Conservation (phyloP, 129 eudicot genomes). For the Oenanthe sinensis region DNA sequence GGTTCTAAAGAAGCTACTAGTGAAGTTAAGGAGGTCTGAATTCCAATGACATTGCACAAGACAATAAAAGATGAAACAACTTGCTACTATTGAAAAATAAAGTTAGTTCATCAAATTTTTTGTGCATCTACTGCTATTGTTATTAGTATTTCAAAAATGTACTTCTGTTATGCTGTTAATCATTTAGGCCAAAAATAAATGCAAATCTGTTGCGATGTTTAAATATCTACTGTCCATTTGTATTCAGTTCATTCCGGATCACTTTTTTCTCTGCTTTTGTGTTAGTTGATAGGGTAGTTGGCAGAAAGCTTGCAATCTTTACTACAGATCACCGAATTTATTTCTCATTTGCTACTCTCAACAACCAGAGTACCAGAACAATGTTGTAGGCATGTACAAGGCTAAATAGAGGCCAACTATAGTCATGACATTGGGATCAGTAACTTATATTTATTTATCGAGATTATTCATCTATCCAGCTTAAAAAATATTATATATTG, state of each 20-base stretch:
- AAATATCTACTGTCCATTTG: too few relatives aligned
- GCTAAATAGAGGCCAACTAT: background rate
- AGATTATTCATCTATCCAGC: too few relatives aligned
- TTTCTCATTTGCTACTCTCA: background rate
- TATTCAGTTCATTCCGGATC: background rate
- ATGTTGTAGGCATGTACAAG: background rate
- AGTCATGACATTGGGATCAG: background rate
- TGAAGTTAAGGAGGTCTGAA: conserved; percentile 1
- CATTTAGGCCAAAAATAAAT: too few relatives aligned
- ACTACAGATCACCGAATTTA: background rate
- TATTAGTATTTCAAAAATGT: background rate
- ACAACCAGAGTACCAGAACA: background rate
- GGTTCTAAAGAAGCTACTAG: conserved; percentile 9
- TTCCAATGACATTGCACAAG: background rate
- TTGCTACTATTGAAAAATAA: background rate
- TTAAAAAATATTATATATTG: too few relatives aligned
- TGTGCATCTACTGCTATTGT: background rate
- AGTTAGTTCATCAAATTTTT: background rate
- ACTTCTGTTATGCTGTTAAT: background rate
- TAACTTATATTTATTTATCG: too few relatives aligned
- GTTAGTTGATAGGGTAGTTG: background rate
- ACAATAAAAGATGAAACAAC: background rate
- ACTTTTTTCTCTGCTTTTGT: background rate
- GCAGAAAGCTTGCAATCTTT: background rate
- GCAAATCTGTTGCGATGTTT: too few relatives aligned